A percentile compares a stretch with the other conserved stretches of the same genome.
Evolutionary conservation across 129 eudicot species (phyloP).

Genomic region (Scalesia atractyloides): DNA sequence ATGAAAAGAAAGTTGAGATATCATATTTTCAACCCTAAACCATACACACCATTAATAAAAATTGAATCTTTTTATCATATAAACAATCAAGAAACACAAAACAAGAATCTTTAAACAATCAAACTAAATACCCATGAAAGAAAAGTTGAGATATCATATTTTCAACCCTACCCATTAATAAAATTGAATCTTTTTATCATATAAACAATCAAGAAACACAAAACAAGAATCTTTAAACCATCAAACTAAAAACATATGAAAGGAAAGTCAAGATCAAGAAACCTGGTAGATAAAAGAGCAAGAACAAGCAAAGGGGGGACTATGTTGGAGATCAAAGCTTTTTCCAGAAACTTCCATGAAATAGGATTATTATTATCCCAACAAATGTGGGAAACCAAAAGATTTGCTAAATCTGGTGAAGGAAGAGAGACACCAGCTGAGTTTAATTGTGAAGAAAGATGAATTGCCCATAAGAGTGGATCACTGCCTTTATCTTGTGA

Average conservation of each 20-base stretch:
- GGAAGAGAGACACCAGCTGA: conserved; percentile 66
- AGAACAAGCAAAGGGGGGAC: conserved; percentile 79
- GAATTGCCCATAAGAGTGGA: conserved; percentile 77
- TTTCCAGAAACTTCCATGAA: conserved; percentile 90
- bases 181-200: not conserved
- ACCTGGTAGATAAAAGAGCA: conserved; percentile 85
- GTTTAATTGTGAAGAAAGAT: conserved; percentile 65
- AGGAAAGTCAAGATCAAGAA: not conserved
- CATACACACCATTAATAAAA: no score
- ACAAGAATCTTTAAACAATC: no score
- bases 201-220: not conserved
- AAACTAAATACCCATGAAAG: no score
- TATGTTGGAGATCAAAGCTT: conserved; percentile 63
- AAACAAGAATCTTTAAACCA: not conserved
- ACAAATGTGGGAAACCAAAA: conserved; percentile 77
- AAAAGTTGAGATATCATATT: not conserved
- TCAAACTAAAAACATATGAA: not conserved
- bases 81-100: not conserved
- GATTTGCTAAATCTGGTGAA: conserved; percentile 60
- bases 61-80: no score
- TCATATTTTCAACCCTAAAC: not conserved
- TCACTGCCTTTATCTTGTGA: conserved; percentile 70
- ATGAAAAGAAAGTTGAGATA: no score
- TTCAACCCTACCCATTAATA: not conserved
- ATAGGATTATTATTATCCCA: conserved; percentile 86